Evolutionary conservation across 148 eudicot species (phyloP).

Genomic region (Silene latifolia): DNA sequence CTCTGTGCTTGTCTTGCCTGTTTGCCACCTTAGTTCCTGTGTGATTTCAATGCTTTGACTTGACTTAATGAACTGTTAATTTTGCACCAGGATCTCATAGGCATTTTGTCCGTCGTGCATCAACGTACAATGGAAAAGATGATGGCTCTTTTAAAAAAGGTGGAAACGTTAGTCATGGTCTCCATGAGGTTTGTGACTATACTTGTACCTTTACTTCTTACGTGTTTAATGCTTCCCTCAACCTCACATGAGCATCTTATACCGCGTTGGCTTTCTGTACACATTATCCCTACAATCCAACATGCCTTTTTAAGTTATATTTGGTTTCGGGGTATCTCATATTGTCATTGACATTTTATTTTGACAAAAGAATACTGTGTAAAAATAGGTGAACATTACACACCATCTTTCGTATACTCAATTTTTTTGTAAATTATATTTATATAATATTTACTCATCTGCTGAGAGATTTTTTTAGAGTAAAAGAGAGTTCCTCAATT

Average conservation of each 20-base stretch:
- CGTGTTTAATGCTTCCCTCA: neutral
- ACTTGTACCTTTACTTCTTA: neutral
- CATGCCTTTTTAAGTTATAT: neutral
- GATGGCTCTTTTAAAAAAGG: constrained; percentile 65
- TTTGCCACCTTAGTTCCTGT: neutral
- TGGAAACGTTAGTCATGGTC: constrained; percentile 49
- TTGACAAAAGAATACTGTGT: neutral
- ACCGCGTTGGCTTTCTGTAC: neutral
- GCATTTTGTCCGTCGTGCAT: constrained; percentile 66
- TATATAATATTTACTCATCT: too few relatives aligned
- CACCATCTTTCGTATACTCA: too few relatives aligned
- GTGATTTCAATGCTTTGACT: neutral
- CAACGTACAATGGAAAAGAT: constrained; percentile 49
- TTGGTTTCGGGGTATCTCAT: neutral
- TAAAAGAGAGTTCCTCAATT: too few relatives aligned
- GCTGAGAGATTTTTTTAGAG: too few relatives aligned
- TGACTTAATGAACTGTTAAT: constrained; percentile 10
- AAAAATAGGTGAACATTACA: neutral
- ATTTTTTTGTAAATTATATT: too few relatives aligned
- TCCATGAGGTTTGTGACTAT: constrained; percentile 64
- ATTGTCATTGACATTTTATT: neutral
- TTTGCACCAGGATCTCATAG: constrained; percentile 56
- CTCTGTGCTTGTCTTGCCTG: neutral
- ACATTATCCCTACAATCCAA: neutral
- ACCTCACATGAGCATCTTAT: neutral